Percentiles rank a stretch among this genome's conserved stretches.
Evolutionary conservation across 1,284 basidiomycete species (phyloP).

Genomic region (Veloboletus limbatus): DNA sequence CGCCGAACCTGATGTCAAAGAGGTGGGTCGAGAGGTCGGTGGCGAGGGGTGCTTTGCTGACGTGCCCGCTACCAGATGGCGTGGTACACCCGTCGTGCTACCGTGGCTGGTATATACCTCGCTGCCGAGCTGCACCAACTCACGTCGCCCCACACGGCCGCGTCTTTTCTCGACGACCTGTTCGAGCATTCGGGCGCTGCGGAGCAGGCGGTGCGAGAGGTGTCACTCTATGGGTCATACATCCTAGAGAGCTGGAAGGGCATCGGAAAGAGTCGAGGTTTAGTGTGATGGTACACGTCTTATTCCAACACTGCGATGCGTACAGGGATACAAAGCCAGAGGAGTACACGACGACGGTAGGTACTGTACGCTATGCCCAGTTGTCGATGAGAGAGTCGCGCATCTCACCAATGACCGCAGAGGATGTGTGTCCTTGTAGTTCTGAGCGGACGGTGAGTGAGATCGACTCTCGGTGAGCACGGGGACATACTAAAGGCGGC

Average conservation of each 20-base stretch:
- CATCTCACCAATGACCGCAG: conserved; percentile 92
- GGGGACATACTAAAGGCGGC: conserved; percentile 84
- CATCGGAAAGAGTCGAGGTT: conserved; percentile 61
- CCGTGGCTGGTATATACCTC: conserved; percentile 61
- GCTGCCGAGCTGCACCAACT: conserved; percentile 76
- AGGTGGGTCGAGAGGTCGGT: conserved; percentile 40
- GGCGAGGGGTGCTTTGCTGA: conserved; percentile 2
- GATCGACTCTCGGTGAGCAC: conserved; percentile 1
- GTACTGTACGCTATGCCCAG: conserved; percentile 71
- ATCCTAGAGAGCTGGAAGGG: conserved; percentile 66
- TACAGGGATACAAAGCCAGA: too few species aligned
- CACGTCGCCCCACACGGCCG: conserved; percentile 62
- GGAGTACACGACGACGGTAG: too few species aligned
- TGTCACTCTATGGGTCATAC: conserved; percentile 52
- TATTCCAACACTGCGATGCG: conserved; percentile 18
- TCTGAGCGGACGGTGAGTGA: conserved; percentile 44
- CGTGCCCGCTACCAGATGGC: conserved; percentile 47
- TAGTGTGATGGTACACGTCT: conserved; percentile 36
- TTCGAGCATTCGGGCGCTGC: conserved; percentile 46
- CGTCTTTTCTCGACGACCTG: conserved; percentile 60
- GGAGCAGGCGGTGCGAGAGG: conserved; percentile 47
- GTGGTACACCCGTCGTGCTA: conserved; percentile 66
- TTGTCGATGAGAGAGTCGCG: conserved; percentile 91
- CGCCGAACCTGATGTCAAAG: conserved; percentile 47
- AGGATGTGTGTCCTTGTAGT: conserved; percentile 83